Evolutionary conservation across 257 asterid genomes (phyloP), one percentile per base, ranked within the genome.

Genomic region (Solanum sejunctum): DNA sequence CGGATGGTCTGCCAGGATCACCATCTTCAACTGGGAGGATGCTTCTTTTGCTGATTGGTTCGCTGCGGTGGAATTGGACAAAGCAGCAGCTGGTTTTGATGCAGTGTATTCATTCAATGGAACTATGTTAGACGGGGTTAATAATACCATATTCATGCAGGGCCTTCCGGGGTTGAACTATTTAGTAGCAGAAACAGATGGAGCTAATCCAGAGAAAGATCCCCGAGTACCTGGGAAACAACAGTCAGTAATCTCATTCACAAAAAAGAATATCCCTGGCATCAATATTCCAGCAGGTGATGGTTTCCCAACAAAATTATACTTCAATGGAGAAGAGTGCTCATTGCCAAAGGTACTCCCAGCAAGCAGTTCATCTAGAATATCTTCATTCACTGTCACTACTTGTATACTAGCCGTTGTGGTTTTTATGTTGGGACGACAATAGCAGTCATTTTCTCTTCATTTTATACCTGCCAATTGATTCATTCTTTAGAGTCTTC

Each of bases 271-370:
- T 83, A 92, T 91, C 0, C 98, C 98, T 0, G 96, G 93, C 1
- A 87, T 92, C 17, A 80, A 94, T 32, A 66, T 97, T 39, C 85
- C 97, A 0, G 89, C 67, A 6, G 98, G 99, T 12, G 98, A 95
- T 69, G 99, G 99, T 6, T 96, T 95, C 79, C 99, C 99, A 2
- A 61, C 95, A 2, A 96, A 91, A 85, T 94, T 96, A 16, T 95
- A 84, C 95, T 96, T 96, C 92, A 96, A 96, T 6, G 99, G 99
- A 32, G 98, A 95, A 86, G 98, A 97, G 84, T 97, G 99, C 69
- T 88, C 98, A 8, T 83, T 97, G 45, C 98, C 98, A 0, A 84
- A 75, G 8, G 51, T 94, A 80, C 89, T 95, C 16, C 99, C 99
- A 7, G 60, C 78, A 12, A 93, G 91, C 89, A 41, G 54, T 81